These are phyloP conservation scores for Spizellomyces sp. DNA, from an alignment of 192 early-diverging fungal species.

Conservation along the genomic window DNA sequence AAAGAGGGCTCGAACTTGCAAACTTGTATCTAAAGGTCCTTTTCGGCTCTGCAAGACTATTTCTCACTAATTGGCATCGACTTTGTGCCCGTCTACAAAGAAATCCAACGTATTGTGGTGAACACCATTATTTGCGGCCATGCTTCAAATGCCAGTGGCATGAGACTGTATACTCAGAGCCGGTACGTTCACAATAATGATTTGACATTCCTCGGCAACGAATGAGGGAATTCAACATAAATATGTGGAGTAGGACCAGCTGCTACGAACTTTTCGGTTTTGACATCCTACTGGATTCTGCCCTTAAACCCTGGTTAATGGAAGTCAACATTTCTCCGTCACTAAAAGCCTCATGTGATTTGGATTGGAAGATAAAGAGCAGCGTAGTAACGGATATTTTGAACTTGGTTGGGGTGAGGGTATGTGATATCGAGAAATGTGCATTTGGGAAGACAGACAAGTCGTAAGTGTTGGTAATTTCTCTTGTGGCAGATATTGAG, in stretches of 20 bases:
- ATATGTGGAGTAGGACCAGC: conserved; percentile 18
- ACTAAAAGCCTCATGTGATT: conserved; percentile 44
- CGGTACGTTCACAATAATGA: not conserved
- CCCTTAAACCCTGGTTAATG: conserved; percentile 61
- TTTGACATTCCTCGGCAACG: no score
- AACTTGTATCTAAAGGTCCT: conserved; percentile 16
- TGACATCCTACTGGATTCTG: conserved; percentile 54
- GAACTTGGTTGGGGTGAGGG: conserved; percentile 48
- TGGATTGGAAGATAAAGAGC: conserved; percentile 46
- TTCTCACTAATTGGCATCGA: conserved; percentile 31
- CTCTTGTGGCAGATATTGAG: no score
- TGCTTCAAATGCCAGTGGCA: conserved; percentile 39
- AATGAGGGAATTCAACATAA: no score
- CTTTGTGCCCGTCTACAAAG: conserved; percentile 30
- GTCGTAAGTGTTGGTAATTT: no score
- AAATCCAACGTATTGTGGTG: conserved; percentile 41
- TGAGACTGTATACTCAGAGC: conserved; percentile 35
- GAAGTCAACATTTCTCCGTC: conserved; percentile 61
- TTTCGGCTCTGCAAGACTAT: conserved; percentile 40
- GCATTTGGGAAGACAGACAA: no score
- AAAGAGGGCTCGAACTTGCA: no score
- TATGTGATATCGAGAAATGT: conserved; percentile 28
- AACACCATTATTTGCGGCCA: conserved; percentile 47
- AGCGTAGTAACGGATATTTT: conserved; percentile 44
- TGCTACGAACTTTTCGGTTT: conserved; percentile 64